These are phyloP conservation scores for Prunus campanulata DNA, from an alignment of 306 rosid species.

Conservation along the genomic window DNA sequence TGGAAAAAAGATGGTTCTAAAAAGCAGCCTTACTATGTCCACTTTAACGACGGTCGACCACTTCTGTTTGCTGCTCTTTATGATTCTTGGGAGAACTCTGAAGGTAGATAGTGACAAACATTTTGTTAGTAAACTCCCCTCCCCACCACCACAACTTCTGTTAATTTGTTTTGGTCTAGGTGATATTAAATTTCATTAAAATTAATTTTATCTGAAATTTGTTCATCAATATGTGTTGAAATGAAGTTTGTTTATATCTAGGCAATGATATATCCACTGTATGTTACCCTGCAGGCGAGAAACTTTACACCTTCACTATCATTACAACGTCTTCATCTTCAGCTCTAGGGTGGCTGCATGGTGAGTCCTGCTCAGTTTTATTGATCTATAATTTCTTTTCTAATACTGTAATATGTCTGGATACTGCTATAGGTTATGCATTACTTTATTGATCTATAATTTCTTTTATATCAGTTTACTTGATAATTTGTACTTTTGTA, in stretches of 20 bases:
- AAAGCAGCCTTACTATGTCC: slow-evolving; percentile 89
- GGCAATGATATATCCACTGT: slow-evolving; percentile 7
- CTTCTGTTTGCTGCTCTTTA: slow-evolving; percentile 88
- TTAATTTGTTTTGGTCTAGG: background rate
- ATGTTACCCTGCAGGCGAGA: slow-evolving; percentile 54
- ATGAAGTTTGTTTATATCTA: background rate
- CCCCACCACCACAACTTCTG: background rate
- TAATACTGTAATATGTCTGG: background rate
- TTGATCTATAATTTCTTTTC: background rate
- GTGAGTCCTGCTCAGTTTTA: slow-evolving; percentile 42
- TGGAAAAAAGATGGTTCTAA: slow-evolving; percentile 90
- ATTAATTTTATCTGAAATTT: background rate
- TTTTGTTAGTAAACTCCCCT: background rate
- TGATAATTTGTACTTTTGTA: background rate
- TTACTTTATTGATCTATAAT: background rate
- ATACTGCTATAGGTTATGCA: background rate
- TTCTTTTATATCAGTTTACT: background rate
- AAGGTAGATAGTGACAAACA: slow-evolving; percentile 43
- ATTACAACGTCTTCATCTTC: slow-evolving; percentile 77
- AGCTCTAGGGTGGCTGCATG: slow-evolving; percentile 82
- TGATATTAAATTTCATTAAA: background rate
- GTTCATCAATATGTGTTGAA: background rate
- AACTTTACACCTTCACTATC: slow-evolving; percentile 68
- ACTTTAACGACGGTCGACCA: slow-evolving; percentile 81
- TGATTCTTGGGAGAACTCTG: slow-evolving; percentile 77